These are phyloP conservation scores for Raphidocelis subcapitata DNA, from an alignment of 139 green algal species.

Conservation along the genomic window DNA sequence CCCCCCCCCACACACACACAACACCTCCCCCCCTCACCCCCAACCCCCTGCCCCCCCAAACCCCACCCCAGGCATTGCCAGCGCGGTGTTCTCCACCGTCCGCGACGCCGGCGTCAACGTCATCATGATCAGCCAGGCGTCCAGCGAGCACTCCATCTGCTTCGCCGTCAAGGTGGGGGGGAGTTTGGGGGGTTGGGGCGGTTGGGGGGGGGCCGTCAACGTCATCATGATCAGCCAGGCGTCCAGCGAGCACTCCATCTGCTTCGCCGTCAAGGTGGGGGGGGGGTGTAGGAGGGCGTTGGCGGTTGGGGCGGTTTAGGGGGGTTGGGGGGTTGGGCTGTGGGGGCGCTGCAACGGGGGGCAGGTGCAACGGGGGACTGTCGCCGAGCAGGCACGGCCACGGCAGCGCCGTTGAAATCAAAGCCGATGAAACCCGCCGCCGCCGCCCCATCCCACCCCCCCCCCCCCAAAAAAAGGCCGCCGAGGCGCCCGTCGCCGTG, in stretches of 20 bases:
- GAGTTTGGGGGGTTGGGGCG: no score
- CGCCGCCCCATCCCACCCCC: no score
- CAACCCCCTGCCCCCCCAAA: neutral
- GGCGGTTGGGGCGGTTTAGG: no score
- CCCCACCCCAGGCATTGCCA: slow-evolving; percentile 70
- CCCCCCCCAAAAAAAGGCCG: no score
- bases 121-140: slow-evolving; percentile 98
- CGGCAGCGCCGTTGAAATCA: no score
- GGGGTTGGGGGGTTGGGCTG: no score
- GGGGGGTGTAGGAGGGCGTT: no score
- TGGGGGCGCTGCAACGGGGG: neutral
- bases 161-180: slow-evolving; percentile 97
- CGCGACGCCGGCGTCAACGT: slow-evolving; percentile 91
- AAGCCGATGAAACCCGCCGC: no score
- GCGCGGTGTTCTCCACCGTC: slow-evolving; percentile 85
- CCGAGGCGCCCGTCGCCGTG: slow-evolving; percentile 35
- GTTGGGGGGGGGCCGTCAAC: slow-evolving; percentile 89
- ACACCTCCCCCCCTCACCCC: no score
- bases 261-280: slow-evolving; percentile 86
- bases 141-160: slow-evolving; percentile 95
- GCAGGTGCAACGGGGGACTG: neutral
- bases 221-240: slow-evolving; percentile 99
- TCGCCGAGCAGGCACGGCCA: no score
- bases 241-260: slow-evolving; percentile 94
- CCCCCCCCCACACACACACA: no score